A percentile compares a stretch with the other conserved stretches of the same genome.
These are phyloP conservation scores for Saccharomycopsis sp. DNA, from an alignment of 805 yeast species.

Conservation along the genomic window DNA sequence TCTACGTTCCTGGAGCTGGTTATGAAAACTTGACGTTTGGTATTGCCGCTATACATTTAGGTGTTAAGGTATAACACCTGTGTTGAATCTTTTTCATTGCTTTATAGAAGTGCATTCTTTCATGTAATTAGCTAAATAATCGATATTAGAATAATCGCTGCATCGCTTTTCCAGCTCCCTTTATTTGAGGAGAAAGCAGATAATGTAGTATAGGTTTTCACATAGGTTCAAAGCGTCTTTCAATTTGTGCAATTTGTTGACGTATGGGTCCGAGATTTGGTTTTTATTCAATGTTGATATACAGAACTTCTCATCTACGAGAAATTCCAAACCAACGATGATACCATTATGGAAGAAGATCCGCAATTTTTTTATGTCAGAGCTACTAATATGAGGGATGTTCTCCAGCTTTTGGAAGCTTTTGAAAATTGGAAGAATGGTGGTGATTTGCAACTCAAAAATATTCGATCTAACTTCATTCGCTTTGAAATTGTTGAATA, in stretches of 20 bases:
- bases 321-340: slow-evolving; percentile 8
- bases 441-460: slow-evolving; percentile 7
- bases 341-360: slow-evolving; percentile 14
- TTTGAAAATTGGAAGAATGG: slow-evolving; percentile 8
- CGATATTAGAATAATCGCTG: not conserved
- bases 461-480: slow-evolving; percentile 3
- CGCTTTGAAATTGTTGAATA: not conserved
- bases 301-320: slow-evolving; percentile 8
- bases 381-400: not conserved
- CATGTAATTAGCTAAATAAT: not conserved
- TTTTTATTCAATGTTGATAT: slow-evolving; percentile 5
- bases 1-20: slow-evolving; percentile 82
- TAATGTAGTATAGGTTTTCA: slow-evolving; percentile 16
- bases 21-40: slow-evolving; percentile 94
- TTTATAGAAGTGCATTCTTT: no score
- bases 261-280: not conserved
- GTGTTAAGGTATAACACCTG: slow-evolving; percentile 63
- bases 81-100: not conserved
- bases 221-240: slow-evolving; percentile 5
- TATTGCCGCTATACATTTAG: slow-evolving; percentile 91
- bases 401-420: not conserved
- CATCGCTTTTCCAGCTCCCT: no score
- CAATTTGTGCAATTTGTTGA: slow-evolving; percentile 7
- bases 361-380: slow-evolving; percentile 6
- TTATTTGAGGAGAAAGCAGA: slow-evolving; percentile 5